Percentiles rank a stretch among this genome's conserved stretches.
These are phyloP conservation scores for Chalciporus sphaerocephalus DNA, from an alignment of 768 basidiomycete species.

Conservation along the genomic window DNA sequence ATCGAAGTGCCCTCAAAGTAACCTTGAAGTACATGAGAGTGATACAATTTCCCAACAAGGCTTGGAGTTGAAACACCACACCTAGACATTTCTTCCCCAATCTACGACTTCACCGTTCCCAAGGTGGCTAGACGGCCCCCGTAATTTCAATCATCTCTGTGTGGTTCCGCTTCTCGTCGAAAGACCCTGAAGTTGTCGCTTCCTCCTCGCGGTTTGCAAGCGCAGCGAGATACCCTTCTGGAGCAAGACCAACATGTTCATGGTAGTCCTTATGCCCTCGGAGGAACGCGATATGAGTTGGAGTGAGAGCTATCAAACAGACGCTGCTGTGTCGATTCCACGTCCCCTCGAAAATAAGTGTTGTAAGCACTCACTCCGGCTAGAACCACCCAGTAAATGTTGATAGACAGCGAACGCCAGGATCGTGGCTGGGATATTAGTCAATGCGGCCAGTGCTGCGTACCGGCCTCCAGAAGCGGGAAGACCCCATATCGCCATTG, in stretches of 20 bases:
- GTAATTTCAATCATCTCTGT: not conserved
- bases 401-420: slow-evolving; percentile 54
- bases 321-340: slow-evolving; percentile 9
- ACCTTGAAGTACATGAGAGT: no score
- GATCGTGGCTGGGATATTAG: slow-evolving; percentile 62
- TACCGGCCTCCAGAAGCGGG: slow-evolving; percentile 51
- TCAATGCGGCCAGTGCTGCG: slow-evolving; percentile 59
- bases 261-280: slow-evolving; percentile 20
- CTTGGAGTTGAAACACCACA: not conserved
- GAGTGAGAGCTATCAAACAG: slow-evolving; percentile 19
- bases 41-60: no score
- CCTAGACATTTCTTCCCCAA: no score
- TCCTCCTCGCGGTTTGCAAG: slow-evolving; percentile 8
- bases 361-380: slow-evolving; percentile 42
- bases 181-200: slow-evolving; percentile 6
- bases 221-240: slow-evolving; percentile 18
- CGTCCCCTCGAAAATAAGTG: slow-evolving; percentile 1
- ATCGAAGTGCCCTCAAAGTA: no score
- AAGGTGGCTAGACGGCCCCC: slow-evolving; percentile 14
- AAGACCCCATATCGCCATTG: slow-evolving; percentile 56
- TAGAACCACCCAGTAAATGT: slow-evolving; percentile 52
- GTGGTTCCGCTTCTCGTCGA: slow-evolving; percentile 8
- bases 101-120: not conserved
- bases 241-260: slow-evolving; percentile 24
- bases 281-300: slow-evolving; percentile 21